These are phyloP conservation scores for Phycomyces nitens DNA, from an alignment of 192 early-diverging fungal species.

Conservation along the genomic window DNA sequence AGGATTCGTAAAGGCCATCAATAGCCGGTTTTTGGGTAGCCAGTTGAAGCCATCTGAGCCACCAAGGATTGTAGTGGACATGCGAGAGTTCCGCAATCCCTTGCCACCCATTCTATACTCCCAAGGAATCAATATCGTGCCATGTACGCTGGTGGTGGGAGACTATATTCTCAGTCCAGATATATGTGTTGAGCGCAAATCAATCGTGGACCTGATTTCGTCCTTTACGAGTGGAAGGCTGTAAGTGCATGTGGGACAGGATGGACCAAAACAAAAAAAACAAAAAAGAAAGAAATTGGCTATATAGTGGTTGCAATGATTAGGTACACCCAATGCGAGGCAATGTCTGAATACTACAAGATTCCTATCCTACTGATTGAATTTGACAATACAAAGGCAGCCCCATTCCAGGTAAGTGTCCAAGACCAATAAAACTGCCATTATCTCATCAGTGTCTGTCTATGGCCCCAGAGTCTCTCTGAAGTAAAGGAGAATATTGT, in stretches of 20 bases:
- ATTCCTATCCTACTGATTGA: constrained; percentile 85
- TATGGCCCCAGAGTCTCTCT: constrained; percentile 30
- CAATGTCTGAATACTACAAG: constrained; percentile 81
- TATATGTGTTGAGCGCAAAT: constrained; percentile 92
- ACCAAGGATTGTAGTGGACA: constrained; percentile 73
- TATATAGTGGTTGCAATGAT: too few species aligned
- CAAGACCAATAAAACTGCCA: constrained; percentile 11
- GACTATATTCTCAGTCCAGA: constrained; percentile 88
- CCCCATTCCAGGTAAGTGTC: constrained; percentile 61
- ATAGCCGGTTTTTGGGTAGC: constrained; percentile 67
- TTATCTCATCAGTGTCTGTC: too few species aligned
- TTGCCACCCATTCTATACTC: constrained; percentile 85
- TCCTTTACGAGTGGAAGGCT: constrained; percentile 82
- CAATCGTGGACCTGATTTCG: constrained; percentile 79
- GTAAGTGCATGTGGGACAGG: constrained; percentile 41
- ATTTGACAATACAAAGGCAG: constrained; percentile 83
- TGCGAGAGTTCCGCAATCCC: constrained; percentile 89
- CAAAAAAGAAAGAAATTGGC: neutral
- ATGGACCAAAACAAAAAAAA: neutral
- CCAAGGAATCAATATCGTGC: constrained; percentile 66
- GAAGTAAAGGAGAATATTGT: constrained; percentile 55
- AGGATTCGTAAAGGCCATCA: constrained; percentile 35
- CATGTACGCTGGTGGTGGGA: constrained; percentile 86
- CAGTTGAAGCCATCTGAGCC: constrained; percentile 11
- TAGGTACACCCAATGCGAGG: constrained; percentile 81